These are phyloP conservation scores for Trichophyton equinum DNA, from an alignment of 2,329 filamentous ascomycete genomes.

Conservation along the genomic window DNA sequence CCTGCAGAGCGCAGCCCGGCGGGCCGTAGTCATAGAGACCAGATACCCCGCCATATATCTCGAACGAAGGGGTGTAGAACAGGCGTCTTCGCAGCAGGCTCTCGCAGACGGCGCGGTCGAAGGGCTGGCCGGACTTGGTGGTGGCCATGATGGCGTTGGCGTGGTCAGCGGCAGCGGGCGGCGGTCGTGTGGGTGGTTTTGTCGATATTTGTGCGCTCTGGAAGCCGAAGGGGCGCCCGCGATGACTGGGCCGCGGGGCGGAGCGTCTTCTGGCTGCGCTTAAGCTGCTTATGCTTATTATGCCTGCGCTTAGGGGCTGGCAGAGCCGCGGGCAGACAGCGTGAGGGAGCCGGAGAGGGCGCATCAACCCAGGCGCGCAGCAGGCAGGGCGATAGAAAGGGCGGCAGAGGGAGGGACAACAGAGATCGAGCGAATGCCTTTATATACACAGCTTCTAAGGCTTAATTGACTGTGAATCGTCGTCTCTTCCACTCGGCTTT, in stretches of 20 bases:
- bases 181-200: not conserved
- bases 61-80: slow-evolving; percentile 93
- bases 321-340: not conserved
- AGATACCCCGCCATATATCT: slow-evolving; percentile 82
- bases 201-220: slow-evolving; percentile 2
- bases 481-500: not conserved
- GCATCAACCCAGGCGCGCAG: not conserved
- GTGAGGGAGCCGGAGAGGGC: slow-evolving; percentile 1
- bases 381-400: not conserved
- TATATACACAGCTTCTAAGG: not conserved
- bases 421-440: not conserved
- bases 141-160: slow-evolving; percentile 42
- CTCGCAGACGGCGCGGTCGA: slow-evolving; percentile 72
- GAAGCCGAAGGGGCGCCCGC: not conserved
- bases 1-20: slow-evolving; percentile 71
- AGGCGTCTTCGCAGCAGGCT: slow-evolving; percentile 73
- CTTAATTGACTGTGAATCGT: no score
- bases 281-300: not conserved
- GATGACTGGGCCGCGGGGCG: not conserved
- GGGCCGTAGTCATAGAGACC: slow-evolving; percentile 92
- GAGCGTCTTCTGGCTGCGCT: not conserved
- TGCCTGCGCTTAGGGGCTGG: not conserved
- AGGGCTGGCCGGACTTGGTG: slow-evolving; percentile 77
- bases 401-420: not conserved
- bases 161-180: slow-evolving; percentile 20